Evolutionary conservation across 2,329 filamentous ascomycete species (phyloP), one percentile per base, ranked within the genome.

Genomic region (Xylariaceae sp.): DNA sequence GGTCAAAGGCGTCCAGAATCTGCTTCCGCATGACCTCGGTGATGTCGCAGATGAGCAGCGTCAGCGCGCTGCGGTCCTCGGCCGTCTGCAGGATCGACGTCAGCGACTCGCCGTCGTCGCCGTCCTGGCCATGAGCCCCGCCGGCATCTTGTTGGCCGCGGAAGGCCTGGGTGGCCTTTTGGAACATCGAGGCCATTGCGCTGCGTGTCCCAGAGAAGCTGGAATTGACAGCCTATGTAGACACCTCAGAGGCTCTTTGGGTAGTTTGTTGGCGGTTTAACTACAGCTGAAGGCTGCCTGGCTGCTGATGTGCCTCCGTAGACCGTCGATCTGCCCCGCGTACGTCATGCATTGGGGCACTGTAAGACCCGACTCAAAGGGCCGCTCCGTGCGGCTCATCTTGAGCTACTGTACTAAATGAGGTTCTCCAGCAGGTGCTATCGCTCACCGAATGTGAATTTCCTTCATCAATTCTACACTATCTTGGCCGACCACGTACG

Each of bases 41-140:
- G 24, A 51, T 47, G 13, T 50, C 44, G 28, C 39, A 49, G 19
- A 53, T 31, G 29, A 52, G 39, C 28, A 52, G 39, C 3, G 45
- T 51, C 37, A 53, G 47, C 3, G 49, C 33, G 9, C 39, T 35
- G 12, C 50, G 48, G n/a, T 53, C 45, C 26, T 52, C 48, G 12
- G 25, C 38, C 8, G 44, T 49, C 29, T 46, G 42, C 13, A 53
- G 37, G 4, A 52, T 38, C 7, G 45, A 49, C 8, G 41, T 50
- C 19, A 53, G 33, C 24, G 50, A 53, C 21, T 46, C 44, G 30
- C 42, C 50, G n/a, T 51, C 45, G 19, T 50, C 33, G n/a, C n/a
- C n/a, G 10, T 37, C 43, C 19, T 46, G 36, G 16, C 36, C 37
- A 28, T 32, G 31, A 3, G 37, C 31, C 27, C 38, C 33, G 17